Conservation (phyloP, 2,329 filamentous ascomycete species). For the Ascochyta fabae region DNA sequence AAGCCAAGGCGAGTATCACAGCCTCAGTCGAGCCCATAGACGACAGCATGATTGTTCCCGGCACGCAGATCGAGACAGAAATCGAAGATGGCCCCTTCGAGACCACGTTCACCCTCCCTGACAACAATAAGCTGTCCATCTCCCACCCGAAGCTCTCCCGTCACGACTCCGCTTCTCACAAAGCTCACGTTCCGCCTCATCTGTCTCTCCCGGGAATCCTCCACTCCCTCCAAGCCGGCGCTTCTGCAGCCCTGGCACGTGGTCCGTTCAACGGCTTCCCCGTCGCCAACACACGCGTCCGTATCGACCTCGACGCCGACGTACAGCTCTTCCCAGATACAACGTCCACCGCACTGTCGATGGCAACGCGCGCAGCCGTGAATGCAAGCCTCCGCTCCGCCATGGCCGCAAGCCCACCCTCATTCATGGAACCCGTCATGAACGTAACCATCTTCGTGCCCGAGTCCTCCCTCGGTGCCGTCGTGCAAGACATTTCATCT, state of each 20-base stretch:
- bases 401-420: slow-evolving; percentile 61
- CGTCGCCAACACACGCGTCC: slow-evolving; percentile 76
- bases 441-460: slow-evolving; percentile 84
- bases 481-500: slow-evolving; percentile 82
- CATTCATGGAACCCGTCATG: slow-evolving; percentile 93
- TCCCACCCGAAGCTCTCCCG: slow-evolving; percentile 59
- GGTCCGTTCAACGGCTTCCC: slow-evolving; percentile 83
- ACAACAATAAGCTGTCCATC: slow-evolving; percentile 74
- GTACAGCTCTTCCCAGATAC: slow-evolving; percentile 71
- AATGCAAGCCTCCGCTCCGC: slow-evolving; percentile 71
- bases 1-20: slow-evolving; percentile 77
- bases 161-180: slow-evolving; percentile 38
- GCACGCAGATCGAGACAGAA: slow-evolving; percentile 30
- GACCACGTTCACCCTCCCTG: slow-evolving; percentile 48
- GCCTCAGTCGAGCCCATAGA: slow-evolving; percentile 69
- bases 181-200: slow-evolving; percentile 61
- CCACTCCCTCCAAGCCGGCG: slow-evolving; percentile 74
- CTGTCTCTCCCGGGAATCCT: slow-evolving; percentile 58
- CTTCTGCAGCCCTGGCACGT: slow-evolving; percentile 80
- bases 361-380: slow-evolving; percentile 67
- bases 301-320: slow-evolving; percentile 69
- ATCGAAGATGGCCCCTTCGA: slow-evolving; percentile 37
- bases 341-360: slow-evolving; percentile 71
- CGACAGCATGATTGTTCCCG: slow-evolving; percentile 25
- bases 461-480: slow-evolving; percentile 77